A percentile compares a stretch with the other conserved stretches of the same genome.
Evolutionary conservation across 257 asterid genomes (phyloP).

Genomic region (Lantana camara): DNA sequence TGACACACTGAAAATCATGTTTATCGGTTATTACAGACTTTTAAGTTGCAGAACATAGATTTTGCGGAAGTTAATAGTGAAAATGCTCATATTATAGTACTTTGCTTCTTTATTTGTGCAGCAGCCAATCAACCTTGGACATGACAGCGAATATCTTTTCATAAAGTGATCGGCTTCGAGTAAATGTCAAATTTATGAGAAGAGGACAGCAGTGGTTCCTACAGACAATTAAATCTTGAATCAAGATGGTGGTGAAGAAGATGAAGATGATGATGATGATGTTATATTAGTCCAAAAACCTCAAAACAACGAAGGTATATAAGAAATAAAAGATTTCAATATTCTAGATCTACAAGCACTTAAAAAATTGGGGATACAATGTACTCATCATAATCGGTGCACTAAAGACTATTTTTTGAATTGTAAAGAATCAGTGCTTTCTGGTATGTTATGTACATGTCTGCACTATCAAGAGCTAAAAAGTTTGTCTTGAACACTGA

Average conservation of each 20-base stretch:
- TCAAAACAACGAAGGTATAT: neutral
- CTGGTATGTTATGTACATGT: neutral
- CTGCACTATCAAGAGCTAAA: neutral
- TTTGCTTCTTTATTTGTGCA: slow-evolving; percentile 31
- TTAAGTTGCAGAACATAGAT: slow-evolving; percentile 10
- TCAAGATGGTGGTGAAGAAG: neutral
- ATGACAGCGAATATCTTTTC: slow-evolving; percentile 21
- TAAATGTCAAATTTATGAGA: slow-evolving; percentile 65
- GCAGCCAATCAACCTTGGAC: slow-evolving; percentile 18
- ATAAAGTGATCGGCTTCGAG: slow-evolving; percentile 50
- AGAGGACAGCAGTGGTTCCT: slow-evolving; percentile 79
- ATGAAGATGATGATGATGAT: neutral
- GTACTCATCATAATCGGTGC: neutral
- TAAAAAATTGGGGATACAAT: no score
- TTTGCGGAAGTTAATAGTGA: slow-evolving; percentile 5
- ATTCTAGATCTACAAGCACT: no score
- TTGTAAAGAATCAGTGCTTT: neutral
- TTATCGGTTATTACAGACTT: neutral
- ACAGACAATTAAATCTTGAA: slow-evolving; percentile 24
- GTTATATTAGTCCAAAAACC: neutral
- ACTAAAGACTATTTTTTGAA: neutral
- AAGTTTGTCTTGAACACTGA: neutral
- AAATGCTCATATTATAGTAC: neutral
- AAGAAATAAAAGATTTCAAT: neutral
- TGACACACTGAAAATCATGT: slow-evolving; percentile 16